Percentiles rank a stretch among this genome's conserved stretches.
phyloP scores from a whole-genome alignment of 148 eudicot species.

The Polygonum aviculare region DNA sequence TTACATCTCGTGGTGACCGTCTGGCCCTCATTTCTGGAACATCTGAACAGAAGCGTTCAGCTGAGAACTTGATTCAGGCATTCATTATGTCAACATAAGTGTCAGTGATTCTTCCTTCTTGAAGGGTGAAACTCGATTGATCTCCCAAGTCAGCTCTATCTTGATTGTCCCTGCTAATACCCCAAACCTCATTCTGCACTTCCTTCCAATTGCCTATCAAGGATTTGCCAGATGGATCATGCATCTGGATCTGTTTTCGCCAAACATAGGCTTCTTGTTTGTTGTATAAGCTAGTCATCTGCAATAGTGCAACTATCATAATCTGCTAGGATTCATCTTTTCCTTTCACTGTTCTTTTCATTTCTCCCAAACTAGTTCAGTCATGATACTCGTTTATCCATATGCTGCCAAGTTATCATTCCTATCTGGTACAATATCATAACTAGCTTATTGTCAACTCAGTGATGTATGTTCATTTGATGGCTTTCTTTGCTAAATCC shows the following conservation, averaged over 20 bases:
- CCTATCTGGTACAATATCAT: conserved; percentile 5
- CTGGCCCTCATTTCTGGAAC: conserved; percentile 77
- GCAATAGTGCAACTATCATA: conserved; percentile 17
- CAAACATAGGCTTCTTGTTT: conserved; percentile 27
- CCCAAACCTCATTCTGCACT: conserved; percentile 21
- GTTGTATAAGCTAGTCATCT: conserved; percentile 17
- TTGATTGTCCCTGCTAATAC: conserved; percentile 15
- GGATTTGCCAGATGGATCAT: conserved; percentile 15
- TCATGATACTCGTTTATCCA: conserved; percentile 1
- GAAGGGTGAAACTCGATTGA: conserved; percentile 27
- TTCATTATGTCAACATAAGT: conserved; percentile 72
- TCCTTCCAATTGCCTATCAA: conserved; percentile 17
- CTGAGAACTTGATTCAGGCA: conserved; percentile 86
- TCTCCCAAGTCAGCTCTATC: conserved; percentile 20
- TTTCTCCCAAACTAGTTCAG: conserved; percentile 1
- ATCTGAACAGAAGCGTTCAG: conserved; percentile 83
- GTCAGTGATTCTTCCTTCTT: conserved; percentile 19
- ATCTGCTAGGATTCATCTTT: conserved; percentile 30
- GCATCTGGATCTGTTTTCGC: conserved; percentile 13
- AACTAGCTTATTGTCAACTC: background rate
- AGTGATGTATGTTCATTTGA: conserved; percentile 6
- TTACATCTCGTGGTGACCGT: conserved; percentile 73
- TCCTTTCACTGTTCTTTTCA: conserved; percentile 12
- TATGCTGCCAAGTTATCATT: background rate
- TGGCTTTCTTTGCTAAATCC: background rate